Percentiles rank a stretch among this genome's conserved stretches.
These are phyloP conservation scores for Pyrus pyrifolia DNA, from an alignment of 306 rosid genomes.

Conservation along the genomic window DNA sequence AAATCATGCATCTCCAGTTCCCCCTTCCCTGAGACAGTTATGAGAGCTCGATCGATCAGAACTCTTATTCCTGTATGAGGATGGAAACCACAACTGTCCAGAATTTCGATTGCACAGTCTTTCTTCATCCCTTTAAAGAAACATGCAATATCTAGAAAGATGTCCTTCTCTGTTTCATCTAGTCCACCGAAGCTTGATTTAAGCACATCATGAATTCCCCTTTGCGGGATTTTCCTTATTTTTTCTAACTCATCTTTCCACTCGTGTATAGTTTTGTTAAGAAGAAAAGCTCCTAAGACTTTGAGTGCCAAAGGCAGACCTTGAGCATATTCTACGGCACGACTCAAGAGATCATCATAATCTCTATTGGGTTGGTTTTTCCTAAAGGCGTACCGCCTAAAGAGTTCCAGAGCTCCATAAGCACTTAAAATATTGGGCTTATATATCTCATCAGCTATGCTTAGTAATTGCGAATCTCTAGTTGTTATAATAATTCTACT, in stretches of 20 bases:
- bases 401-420: slow-evolving; percentile 6
- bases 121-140: slow-evolving; percentile 34
- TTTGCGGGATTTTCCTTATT: not conserved
- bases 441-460: not conserved
- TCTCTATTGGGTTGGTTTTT: not conserved
- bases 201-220: slow-evolving; percentile 1
- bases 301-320: slow-evolving; percentile 4
- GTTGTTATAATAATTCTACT: slow-evolving; percentile 23
- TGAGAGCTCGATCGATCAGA: slow-evolving; percentile 21
- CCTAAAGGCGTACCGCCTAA: slow-evolving; percentile 5
- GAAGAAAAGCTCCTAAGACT: slow-evolving; percentile 2
- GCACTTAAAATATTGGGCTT: not conserved
- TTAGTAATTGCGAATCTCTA: not conserved
- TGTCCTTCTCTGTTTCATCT: slow-evolving; percentile 9
- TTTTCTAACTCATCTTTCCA: slow-evolving; percentile 2
- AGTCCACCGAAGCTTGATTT: slow-evolving; percentile 17
- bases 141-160: slow-evolving; percentile 28
- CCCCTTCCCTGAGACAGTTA: not conserved
- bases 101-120: slow-evolving; percentile 7
- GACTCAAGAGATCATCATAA: not conserved
- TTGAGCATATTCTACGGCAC: not conserved
- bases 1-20: not conserved
- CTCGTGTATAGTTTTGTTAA: not conserved
- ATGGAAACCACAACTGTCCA: slow-evolving; percentile 12
- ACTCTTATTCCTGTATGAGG: slow-evolving; percentile 21